These are phyloP conservation scores for Phytophthora cajani DNA, from an alignment of 352 stramenopile genomes.

Conservation along the genomic window DNA sequence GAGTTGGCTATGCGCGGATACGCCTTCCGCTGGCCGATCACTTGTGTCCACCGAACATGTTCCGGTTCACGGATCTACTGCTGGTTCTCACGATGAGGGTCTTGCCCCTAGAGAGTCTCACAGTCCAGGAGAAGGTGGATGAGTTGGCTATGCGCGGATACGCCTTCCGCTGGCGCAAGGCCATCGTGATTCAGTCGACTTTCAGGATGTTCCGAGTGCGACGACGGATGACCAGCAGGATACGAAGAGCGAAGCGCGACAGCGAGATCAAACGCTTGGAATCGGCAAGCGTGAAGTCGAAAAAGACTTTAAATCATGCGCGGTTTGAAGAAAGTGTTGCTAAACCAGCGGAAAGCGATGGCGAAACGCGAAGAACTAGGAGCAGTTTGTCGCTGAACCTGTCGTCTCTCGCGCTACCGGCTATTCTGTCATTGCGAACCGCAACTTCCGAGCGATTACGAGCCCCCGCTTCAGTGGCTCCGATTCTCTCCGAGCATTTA, in stretches of 20 bases:
- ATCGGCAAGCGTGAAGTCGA: background rate
- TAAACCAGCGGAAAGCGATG: background rate
- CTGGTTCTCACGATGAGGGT: slow-evolving; percentile 74
- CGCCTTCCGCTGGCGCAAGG: slow-evolving; percentile 64
- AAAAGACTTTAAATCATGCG: background rate
- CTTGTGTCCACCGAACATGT: slow-evolving; percentile 64
- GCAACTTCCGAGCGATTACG: slow-evolving; percentile 19
- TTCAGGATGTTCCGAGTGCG: slow-evolving; percentile 71
- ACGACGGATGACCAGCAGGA: slow-evolving; percentile 25
- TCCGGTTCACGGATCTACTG: slow-evolving; percentile 78
- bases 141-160: slow-evolving; percentile 79
- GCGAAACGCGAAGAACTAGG: slow-evolving; percentile 1
- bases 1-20: slow-evolving; percentile 79
- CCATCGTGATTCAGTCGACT: slow-evolving; percentile 65
- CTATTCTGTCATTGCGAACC: slow-evolving; percentile 3
- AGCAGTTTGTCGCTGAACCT: slow-evolving; percentile 8
- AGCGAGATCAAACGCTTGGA: slow-evolving; percentile 12
- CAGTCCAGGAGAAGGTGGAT: slow-evolving; percentile 85
- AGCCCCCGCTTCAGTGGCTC: slow-evolving; percentile 24
- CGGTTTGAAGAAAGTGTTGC: background rate
- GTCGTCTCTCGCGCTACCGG: slow-evolving; percentile 9
- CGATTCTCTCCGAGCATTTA: slow-evolving; percentile 31
- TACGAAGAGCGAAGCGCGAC: slow-evolving; percentile 17
- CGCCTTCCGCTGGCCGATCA: slow-evolving; percentile 57
- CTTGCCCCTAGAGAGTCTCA: slow-evolving; percentile 71